A percentile compares a stretch with the other conserved stretches of the same genome.
Conservation (phyloP, 192 early-diverging fungal genomes). For the Backusella sp. region DNA sequence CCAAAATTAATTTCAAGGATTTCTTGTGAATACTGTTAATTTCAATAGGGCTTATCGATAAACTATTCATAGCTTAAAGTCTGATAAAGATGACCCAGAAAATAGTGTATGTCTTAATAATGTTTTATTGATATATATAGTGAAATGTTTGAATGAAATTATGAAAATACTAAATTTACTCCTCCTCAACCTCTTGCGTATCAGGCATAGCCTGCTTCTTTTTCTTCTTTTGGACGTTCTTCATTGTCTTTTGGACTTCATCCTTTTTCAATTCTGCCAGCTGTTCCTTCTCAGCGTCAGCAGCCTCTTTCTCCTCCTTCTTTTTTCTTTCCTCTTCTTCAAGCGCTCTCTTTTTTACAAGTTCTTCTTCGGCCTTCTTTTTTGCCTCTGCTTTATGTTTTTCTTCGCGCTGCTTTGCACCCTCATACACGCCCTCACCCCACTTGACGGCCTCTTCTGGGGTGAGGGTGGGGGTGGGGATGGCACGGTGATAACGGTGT, state of each 20-base stretch:
- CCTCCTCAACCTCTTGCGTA: neutral
- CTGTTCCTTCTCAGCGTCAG: neutral
- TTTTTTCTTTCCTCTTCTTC: neutral
- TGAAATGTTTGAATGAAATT: neutral
- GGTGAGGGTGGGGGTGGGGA: neutral
- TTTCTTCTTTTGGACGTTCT: neutral
- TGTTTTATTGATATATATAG: neutral
- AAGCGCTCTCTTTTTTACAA: neutral
- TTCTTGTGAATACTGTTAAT: too few relatives aligned
- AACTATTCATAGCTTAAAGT: too few relatives aligned
- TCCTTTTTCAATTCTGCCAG: neutral
- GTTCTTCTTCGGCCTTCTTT: neutral
- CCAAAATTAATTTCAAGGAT: too few relatives aligned
- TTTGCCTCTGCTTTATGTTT: neutral
- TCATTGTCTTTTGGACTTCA: neutral
- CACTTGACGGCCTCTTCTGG: neutral
- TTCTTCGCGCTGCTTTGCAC: neutral
- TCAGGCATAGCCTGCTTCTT: neutral
- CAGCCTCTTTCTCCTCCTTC: neutral
- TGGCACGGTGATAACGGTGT: conserved; percentile 10
- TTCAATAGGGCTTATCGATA: too few relatives aligned
- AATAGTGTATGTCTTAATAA: neutral
- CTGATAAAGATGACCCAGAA: too few relatives aligned
- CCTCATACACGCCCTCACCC: neutral
- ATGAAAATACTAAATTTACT: neutral